These are phyloP conservation scores for Boletales sp. DNA, from an alignment of 768 basidiomycete genomes.

Conservation along the genomic window DNA sequence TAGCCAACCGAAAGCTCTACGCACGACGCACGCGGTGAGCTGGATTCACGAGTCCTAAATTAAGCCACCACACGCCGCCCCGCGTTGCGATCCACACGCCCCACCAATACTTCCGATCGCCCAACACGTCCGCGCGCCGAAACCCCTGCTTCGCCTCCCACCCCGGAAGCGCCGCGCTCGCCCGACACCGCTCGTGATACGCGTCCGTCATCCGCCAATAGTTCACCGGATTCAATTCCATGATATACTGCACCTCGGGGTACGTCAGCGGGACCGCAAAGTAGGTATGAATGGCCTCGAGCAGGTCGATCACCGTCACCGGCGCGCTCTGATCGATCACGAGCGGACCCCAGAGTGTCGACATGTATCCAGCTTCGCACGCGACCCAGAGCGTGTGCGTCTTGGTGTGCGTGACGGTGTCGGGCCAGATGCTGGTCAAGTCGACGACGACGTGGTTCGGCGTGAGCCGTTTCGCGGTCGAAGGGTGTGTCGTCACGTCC, in stretches of 20 bases:
- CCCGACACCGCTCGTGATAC: constrained; percentile 35
- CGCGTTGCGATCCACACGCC: constrained; percentile 33
- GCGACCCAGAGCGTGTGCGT: constrained; percentile 18
- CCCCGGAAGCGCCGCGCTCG: constrained; percentile 37
- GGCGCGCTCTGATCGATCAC: constrained; percentile 31
- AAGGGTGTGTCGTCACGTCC: constrained; percentile 35
- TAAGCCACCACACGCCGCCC: constrained; percentile 42
- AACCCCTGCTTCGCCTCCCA: constrained; percentile 40
- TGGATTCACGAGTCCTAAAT: constrained; percentile 39
- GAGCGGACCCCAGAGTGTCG: constrained; percentile 48
- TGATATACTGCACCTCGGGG: constrained; percentile 24
- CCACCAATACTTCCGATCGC: constrained; percentile 43
- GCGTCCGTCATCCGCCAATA: constrained; percentile 23
- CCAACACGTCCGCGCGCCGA: constrained; percentile 49
- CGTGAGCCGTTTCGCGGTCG: constrained; percentile 29
- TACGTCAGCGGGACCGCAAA: constrained; percentile 42
- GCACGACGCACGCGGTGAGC: constrained; percentile 6
- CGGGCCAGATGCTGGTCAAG: constrained; percentile 11
- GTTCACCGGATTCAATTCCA: constrained; percentile 13
- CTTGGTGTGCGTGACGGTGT: constrained; percentile 22
- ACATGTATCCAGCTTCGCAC: constrained; percentile 22
- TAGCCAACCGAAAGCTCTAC: background rate
- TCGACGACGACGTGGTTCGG: constrained; percentile 23
- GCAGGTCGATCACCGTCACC: constrained; percentile 43
- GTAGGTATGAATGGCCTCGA: constrained; percentile 48